These are phyloP conservation scores for Deuterostichococcus epilithicus DNA, from an alignment of 139 green algal species.

Conservation along the genomic window DNA sequence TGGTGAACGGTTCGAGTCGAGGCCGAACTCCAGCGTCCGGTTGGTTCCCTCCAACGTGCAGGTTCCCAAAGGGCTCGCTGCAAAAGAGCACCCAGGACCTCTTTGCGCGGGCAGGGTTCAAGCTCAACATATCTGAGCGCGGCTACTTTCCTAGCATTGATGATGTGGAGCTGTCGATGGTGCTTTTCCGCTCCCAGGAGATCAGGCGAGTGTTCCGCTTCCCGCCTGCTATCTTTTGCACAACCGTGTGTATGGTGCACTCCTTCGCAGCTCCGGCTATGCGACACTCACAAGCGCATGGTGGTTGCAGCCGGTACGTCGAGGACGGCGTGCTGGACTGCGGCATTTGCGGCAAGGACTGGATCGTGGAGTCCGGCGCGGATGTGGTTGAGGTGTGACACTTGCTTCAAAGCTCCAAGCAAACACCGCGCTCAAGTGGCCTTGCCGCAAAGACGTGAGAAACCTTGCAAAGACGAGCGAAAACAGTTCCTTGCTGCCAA, in stretches of 20 bases:
- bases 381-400: constrained; percentile 36
- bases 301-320: constrained; percentile 24
- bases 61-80: constrained; percentile 44
- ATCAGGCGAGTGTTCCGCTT: constrained; percentile 5
- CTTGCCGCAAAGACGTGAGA: background rate
- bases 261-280: too few species aligned
- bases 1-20: too few species aligned
- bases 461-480: background rate
- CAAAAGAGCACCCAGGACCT: constrained; percentile 43
- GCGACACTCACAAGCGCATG: too few species aligned
- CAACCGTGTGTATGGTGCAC: too few species aligned
- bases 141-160: constrained; percentile 37
- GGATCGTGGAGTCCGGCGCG: constrained; percentile 36
- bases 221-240: too few species aligned
- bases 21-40: too few species aligned
- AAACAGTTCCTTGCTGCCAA: background rate
- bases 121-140: constrained; percentile 33
- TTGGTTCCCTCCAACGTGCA: too few species aligned
- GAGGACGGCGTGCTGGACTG: constrained; percentile 40
- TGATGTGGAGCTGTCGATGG: constrained; percentile 31
- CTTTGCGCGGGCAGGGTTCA: constrained; percentile 34
- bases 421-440: too few species aligned
- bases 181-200: constrained; percentile 39
- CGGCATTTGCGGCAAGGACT: constrained; percentile 42
- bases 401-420: too few species aligned